Evolutionary conservation across 1,139 yeast genomes (phyloP), one percentile per base, ranked within the genome.

Genomic region (Yamadazyma triangularis): DNA sequence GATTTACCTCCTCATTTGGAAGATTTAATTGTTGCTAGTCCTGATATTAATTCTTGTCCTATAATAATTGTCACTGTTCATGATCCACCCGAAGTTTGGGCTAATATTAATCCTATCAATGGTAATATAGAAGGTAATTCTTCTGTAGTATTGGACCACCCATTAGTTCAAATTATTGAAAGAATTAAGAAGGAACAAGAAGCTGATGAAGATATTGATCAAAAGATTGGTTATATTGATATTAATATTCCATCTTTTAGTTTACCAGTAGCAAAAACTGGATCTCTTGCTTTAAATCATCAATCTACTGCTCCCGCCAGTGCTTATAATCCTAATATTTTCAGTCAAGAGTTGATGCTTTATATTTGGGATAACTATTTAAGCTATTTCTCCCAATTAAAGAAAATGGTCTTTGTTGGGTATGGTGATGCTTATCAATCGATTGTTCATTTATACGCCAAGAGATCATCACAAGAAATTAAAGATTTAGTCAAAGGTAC

Each of bases 61-160:
- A 75, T 83, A 6, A 57, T 89, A 7, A 63, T 88, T 11, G 64
- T 91, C 11, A 58, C 86, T 7, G 77, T 89, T 10, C 97, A 89
- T 54, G 97, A 89, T 48, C 88, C 97, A 2, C 89, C 96, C 2
- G 94, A 88, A 40, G 71, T 91, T 6, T 88, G 96, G 95, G 95
- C 95, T 2, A 77, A 82, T 41, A 63, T 81, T 19, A 88, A 88
- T 51, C 88, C 95, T 0, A 60, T 81, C 5, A 74, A 83, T 15
- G 97, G 97, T 8, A 69, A 73, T 26, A 75, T 89, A 27, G 88
- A 84, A 40, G 71, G 89, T 11, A 73, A 77, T 31, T 74, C 84
- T 2, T 78, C 95, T 2, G 73, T 87, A 25, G 75, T 85, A 13
- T 53, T 68, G 26, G 69, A 66, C 35, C 69, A 68, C 39, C 74